phyloP scores from a whole-genome alignment of 2,329 filamentous ascomycete species.

The Mycocentrospora acerina region DNA sequence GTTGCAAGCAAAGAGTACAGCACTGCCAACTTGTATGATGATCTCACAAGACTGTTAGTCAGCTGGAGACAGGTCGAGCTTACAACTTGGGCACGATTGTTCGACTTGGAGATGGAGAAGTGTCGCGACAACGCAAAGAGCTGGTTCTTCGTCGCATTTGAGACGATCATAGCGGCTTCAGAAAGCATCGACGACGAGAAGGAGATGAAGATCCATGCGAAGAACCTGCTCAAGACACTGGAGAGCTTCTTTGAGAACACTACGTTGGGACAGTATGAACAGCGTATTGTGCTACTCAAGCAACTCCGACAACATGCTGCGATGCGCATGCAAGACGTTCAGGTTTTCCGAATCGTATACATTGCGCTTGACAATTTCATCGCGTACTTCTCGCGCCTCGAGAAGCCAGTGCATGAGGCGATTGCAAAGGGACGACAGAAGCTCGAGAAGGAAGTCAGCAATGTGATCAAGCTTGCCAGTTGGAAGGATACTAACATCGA shows the following conservation, averaged over 20 bases:
- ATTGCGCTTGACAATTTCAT: slow-evolving; percentile 76
- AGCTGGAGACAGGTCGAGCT: slow-evolving; percentile 89
- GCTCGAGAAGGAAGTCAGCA: slow-evolving; percentile 90
- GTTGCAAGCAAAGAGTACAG: slow-evolving; percentile 82
- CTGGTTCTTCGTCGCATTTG: slow-evolving; percentile 98
- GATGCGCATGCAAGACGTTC: slow-evolving; percentile 58
- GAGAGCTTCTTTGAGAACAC: slow-evolving; percentile 78
- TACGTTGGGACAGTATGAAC: slow-evolving; percentile 76
- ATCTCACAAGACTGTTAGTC: slow-evolving; percentile 77
- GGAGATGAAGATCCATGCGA: slow-evolving; percentile 64
- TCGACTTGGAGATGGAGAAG: slow-evolving; percentile 79
- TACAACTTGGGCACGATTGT: slow-evolving; percentile 84
- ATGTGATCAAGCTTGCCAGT: slow-evolving; percentile 88
- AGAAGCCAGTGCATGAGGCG: slow-evolving; percentile 63
- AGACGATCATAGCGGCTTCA: slow-evolving; percentile 78
- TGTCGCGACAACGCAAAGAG: slow-evolving; percentile 76
- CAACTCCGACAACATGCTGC: slow-evolving; percentile 65
- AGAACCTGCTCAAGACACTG: slow-evolving; percentile 72
- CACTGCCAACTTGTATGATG: slow-evolving; percentile 69
- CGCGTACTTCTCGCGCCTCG: slow-evolving; percentile 71
- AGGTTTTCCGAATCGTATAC: slow-evolving; percentile 55
- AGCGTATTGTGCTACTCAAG: slow-evolving; percentile 69
- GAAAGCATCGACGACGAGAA: slow-evolving; percentile 61
- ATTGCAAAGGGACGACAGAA: slow-evolving; percentile 67
- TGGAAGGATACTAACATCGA: slow-evolving; percentile 99